phyloP scores from a whole-genome alignment of 768 basidiomycete genomes.

The Porpolomopsis calyptriformis region DNA sequence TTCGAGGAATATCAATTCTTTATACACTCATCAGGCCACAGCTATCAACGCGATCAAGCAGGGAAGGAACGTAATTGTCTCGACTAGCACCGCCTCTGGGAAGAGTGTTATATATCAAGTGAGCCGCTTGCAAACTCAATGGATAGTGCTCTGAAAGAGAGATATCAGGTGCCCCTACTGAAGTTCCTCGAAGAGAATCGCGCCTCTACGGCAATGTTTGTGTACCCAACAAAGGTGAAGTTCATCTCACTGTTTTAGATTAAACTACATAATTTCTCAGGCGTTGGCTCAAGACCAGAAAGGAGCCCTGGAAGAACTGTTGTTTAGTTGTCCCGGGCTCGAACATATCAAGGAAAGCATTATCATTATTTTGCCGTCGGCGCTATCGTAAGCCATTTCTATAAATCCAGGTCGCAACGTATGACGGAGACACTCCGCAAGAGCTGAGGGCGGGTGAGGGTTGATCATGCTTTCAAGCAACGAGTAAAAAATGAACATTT shows the following conservation, averaged over 20 bases:
- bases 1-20: constrained; percentile 47
- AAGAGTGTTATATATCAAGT: constrained; percentile 83
- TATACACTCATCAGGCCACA: constrained; percentile 64
- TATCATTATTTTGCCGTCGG: neutral
- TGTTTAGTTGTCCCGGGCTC: constrained; percentile 51
- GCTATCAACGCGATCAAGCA: constrained; percentile 55
- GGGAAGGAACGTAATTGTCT: constrained; percentile 70
- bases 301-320: constrained; percentile 53
- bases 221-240: constrained; percentile 78
- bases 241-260: neutral
- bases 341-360: constrained; percentile 40
- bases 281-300: constrained; percentile 87
- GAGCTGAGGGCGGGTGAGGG: constrained; percentile 48
- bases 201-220: constrained; percentile 61
- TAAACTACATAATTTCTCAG: constrained; percentile 23
- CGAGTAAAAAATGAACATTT: neutral
- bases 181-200: constrained; percentile 51
- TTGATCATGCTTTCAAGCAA: neutral
- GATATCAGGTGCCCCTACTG: constrained; percentile 58
- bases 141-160: neutral
- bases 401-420: constrained; percentile 50
- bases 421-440: constrained; percentile 81
- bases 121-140: neutral
- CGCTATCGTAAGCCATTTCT: neutral
- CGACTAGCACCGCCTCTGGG: constrained; percentile 83